Conservation (phyloP, 2,329 filamentous ascomycete species). For the Coniochaeta ligniaria region DNA sequence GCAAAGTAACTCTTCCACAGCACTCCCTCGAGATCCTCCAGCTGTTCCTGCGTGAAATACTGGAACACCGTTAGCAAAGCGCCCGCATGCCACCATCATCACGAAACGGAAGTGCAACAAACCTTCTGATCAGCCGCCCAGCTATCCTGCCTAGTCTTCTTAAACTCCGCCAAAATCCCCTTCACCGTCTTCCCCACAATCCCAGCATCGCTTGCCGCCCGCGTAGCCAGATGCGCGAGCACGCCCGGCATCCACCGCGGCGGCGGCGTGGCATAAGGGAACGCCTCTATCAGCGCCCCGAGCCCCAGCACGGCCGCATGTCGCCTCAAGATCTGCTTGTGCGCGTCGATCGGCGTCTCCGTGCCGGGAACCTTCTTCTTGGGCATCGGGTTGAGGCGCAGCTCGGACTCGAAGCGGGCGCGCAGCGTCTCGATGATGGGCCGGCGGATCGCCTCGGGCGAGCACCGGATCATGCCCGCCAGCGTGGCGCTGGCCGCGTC, state of each 20-base stretch:
- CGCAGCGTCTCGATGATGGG: slow-evolving; percentile 71
- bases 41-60: slow-evolving; percentile 84
- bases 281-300: slow-evolving; percentile 86
- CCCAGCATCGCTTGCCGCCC: slow-evolving; percentile 81
- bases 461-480: slow-evolving; percentile 97
- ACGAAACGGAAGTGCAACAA: slow-evolving; percentile 27
- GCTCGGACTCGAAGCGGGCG: slow-evolving; percentile 67
- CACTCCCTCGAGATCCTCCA: slow-evolving; percentile 92
- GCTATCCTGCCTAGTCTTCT: slow-evolving; percentile 98
- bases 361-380: slow-evolving; percentile 60
- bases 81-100: not conserved
- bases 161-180: slow-evolving; percentile 90
- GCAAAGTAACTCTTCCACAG: slow-evolving; percentile 99
- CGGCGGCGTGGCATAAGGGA: slow-evolving; percentile 90
- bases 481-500: slow-evolving; percentile 88
- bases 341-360: slow-evolving; percentile 62
- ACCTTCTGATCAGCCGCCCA: slow-evolving; percentile 99
- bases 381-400: slow-evolving; percentile 81
- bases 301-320: slow-evolving; percentile 90
- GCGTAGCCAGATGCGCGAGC: slow-evolving; percentile 74
- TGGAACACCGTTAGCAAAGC: slow-evolving; percentile 23
- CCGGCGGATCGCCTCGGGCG: slow-evolving; percentile 70
- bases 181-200: slow-evolving; percentile 96
- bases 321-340: slow-evolving; percentile 70
- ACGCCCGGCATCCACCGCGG: slow-evolving; percentile 92